Base-by-base conservation (phyloP, 1,284 basidiomycete genomes). In the Anthracocystis setariae region DNA sequence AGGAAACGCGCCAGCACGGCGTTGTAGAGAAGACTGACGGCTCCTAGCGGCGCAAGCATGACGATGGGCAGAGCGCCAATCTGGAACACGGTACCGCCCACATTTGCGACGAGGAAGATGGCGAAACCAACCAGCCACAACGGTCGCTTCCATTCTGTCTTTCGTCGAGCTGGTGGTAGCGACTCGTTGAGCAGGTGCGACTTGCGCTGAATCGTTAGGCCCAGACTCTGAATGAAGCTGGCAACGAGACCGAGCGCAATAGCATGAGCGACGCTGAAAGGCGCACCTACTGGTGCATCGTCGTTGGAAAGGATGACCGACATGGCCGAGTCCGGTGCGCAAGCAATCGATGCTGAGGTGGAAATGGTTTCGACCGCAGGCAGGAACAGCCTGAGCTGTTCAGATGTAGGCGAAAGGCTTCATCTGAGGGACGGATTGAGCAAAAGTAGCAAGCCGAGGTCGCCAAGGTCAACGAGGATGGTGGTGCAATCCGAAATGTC, bases 191-290 rank as follows among this genome's bases (percentile, higher is more conserved):
- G 85, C 37, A 97, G 88, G 86, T 97, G 94, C 76, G 92, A 94
- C 86, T 95, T 94, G 70, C 94, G 89, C 83, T 97, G 94, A 65
- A 98, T 90, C 25, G 94, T 96, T 37, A 98, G 87, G 17, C 94
- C 87, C 2, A 96, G 86, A 24, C 91, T 92, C 84, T 97, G 94
- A 23, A 97, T 86, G 81, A 92, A 94, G 25, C 91, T 93, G 23
- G 93, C 92, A 15, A 93, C 81, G 27, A 98, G 88, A 29, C 94
- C 94, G 63, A 95, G 86, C 8, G 63, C 59, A 38, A 80, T 80
- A 25, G 78, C 78, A 3, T 68, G 61, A 3, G 77, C 65, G 23
- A 80, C 78, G 55, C 61, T 59, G 53, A 73, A 57, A 7, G 60
- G 63, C 21, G 68, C 61, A 29, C 66, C 39, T 13, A 46, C 52